Conservation (phyloP, 257 asterid genomes). For the Linderniella brevidens region DNA sequence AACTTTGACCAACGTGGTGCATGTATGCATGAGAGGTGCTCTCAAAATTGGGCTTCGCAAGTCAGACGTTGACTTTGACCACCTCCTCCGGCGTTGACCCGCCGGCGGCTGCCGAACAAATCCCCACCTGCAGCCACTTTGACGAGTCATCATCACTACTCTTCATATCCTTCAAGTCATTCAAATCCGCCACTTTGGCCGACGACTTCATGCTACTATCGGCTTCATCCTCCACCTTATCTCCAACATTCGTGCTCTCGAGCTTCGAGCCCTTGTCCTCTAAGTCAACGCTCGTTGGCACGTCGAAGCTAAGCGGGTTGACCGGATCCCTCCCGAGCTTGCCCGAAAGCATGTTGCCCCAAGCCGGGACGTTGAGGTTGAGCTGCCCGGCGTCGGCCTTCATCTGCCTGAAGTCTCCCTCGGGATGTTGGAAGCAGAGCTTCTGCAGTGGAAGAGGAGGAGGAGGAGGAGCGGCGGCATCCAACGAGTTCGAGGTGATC, state of each 20-base stretch:
- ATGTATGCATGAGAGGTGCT: too few relatives aligned
- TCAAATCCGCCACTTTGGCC: constrained; percentile 11
- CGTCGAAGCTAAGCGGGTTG: constrained; percentile 48
- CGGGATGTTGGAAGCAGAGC: constrained; percentile 17
- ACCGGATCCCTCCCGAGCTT: constrained; percentile 35
- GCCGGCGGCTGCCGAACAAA: constrained; percentile 27
- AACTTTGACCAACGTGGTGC: too few relatives aligned
- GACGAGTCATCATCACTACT: constrained; percentile 23
- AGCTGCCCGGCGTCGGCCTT: constrained; percentile 14
- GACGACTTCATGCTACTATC: constrained; percentile 39
- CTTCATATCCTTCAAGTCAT: constrained; percentile 35
- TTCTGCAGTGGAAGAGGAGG: constrained; percentile 26
- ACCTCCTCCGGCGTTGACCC: too few relatives aligned
- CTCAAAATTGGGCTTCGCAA: too few relatives aligned
- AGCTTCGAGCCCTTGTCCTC: too few relatives aligned
- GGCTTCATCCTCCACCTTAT: constrained; percentile 49
- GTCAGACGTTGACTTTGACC: too few relatives aligned
- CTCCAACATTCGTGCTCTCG: neutral
- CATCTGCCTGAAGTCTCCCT: neutral
- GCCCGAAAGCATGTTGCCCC: constrained; percentile 32
- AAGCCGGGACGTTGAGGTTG: constrained; percentile 72
- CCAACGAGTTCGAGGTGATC: constrained; percentile 28
- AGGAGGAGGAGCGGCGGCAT: too few relatives aligned
- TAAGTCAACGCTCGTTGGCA: constrained; percentile 30
- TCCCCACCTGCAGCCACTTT: constrained; percentile 78